These are phyloP conservation scores for Rhizopus delemar DNA, from an alignment of 371 early-diverging fungal genomes.

Conservation along the genomic window DNA sequence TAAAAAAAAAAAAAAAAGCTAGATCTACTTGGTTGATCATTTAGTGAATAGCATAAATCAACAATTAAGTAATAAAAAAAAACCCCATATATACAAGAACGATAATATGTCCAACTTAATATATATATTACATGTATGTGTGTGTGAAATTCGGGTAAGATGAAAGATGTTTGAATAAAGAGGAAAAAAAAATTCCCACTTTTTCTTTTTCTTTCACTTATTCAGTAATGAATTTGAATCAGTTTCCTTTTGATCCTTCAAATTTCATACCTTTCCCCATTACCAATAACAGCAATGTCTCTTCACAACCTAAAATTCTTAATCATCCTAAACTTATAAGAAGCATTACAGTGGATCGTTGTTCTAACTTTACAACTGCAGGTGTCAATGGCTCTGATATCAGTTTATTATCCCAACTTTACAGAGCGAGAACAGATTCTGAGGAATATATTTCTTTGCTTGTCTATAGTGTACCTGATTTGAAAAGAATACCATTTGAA, in stretches of 20 bases:
- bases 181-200: neutral
- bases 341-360: constrained; percentile 50
- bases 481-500: constrained; percentile 80
- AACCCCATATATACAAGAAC: too few species aligned
- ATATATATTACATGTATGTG: neutral
- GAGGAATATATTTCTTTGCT: constrained; percentile 49
- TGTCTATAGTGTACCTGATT: constrained; percentile 79
- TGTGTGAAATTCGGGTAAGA: neutral
- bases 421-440: constrained; percentile 49
- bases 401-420: constrained; percentile 50
- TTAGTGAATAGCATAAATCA: too few species aligned
- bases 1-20: too few species aligned
- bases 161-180: neutral
- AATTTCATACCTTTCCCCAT: neutral
- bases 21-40: too few species aligned
- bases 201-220: neutral
- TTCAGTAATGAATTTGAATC: constrained; percentile 14
- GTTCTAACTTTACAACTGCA: constrained; percentile 49
- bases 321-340: constrained; percentile 45
- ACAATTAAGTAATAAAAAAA: too few species aligned
- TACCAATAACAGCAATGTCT: neutral
- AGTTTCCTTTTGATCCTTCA: constrained; percentile 8
- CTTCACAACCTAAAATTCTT: constrained; percentile 24
- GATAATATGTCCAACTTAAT: too few species aligned
- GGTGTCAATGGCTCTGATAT: constrained; percentile 53